Evolutionary conservation across 805 yeast species (phyloP).

Genomic region (Kuraishia piskuri): DNA sequence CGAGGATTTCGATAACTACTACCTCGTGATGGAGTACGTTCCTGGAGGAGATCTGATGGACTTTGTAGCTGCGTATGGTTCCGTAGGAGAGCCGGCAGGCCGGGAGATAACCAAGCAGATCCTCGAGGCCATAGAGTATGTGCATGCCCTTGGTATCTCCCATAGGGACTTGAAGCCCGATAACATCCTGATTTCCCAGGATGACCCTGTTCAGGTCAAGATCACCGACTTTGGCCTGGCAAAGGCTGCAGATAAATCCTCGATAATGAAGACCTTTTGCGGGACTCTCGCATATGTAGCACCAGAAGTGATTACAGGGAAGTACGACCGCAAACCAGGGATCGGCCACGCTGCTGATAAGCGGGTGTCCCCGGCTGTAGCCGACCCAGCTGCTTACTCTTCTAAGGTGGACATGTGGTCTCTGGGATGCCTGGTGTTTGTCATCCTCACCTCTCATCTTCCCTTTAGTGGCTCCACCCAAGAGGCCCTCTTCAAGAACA

Average conservation of each 20-base stretch:
- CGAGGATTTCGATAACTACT: constrained; percentile 75
- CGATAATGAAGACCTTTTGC: constrained; percentile 92
- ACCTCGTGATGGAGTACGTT: constrained; percentile 90
- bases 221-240: constrained; percentile 97
- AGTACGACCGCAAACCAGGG: constrained; percentile 26
- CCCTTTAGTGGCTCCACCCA: constrained; percentile 95
- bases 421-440: constrained; percentile 88
- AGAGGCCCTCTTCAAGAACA: constrained; percentile 71
- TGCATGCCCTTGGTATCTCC: constrained; percentile 85
- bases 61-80: constrained; percentile 86
- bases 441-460: constrained; percentile 82
- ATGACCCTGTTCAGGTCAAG: constrained; percentile 86
- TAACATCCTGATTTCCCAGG: constrained; percentile 82
- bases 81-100: constrained; percentile 86
- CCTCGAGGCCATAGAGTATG: constrained; percentile 74
- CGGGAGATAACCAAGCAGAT: constrained; percentile 82
- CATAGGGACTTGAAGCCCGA: constrained; percentile 97
- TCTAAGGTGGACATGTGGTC: constrained; percentile 97
- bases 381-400: constrained; percentile 41
- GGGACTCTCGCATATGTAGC: constrained; percentile 97
- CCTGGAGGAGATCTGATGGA: constrained; percentile 98
- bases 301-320: constrained; percentile 75
- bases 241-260: constrained; percentile 74
- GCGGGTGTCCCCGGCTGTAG: not conserved
- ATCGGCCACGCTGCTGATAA: not conserved